These are phyloP conservation scores for Coix lacrymajobi DNA, from an alignment of 176 grass and related monocot species.

Conservation along the genomic window DNA sequence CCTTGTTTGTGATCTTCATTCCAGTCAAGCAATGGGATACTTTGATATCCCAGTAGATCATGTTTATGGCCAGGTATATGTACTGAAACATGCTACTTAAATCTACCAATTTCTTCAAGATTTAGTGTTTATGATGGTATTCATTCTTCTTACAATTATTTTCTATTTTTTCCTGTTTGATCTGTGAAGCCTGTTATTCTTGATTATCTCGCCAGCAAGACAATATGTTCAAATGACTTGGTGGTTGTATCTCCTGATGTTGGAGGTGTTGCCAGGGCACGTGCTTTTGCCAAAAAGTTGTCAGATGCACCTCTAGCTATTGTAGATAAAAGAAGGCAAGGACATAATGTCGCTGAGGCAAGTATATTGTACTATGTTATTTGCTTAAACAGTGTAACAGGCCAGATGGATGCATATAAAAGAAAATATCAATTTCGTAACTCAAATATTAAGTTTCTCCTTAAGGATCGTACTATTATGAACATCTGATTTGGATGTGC, in stretches of 20 bases:
- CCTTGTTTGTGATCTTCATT: slow-evolving; percentile 96
- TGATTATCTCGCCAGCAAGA: slow-evolving; percentile 97
- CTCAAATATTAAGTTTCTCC: background rate
- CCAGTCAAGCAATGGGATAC: slow-evolving; percentile 97
- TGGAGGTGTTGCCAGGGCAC: slow-evolving; percentile 90
- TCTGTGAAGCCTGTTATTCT: slow-evolving; percentile 82
- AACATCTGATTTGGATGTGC: background rate
- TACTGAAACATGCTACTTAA: slow-evolving; percentile 22
- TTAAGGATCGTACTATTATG: background rate
- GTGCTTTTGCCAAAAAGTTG: slow-evolving; percentile 91
- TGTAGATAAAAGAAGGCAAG: slow-evolving; percentile 98
- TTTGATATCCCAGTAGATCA: slow-evolving; percentile 98
- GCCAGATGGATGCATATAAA: background rate
- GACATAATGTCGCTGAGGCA: slow-evolving; percentile 90
- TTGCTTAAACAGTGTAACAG: background rate
- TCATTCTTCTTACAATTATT: background rate
- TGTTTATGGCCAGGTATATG: slow-evolving; percentile 91
- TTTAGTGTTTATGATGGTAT: slow-evolving; percentile 16
- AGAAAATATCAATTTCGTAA: background rate
- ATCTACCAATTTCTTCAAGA: background rate
- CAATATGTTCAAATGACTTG: slow-evolving; percentile 76
- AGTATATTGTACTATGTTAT: slow-evolving; percentile 30
- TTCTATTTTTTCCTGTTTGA: slow-evolving; percentile 23
- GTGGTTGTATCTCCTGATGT: slow-evolving; percentile 97
- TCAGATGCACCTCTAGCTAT: slow-evolving; percentile 97